Evolutionary conservation across 176 grass and related monocot species (phyloP), one percentile per base, ranked within the genome.

Genomic region (Raddia distichophylla): DNA sequence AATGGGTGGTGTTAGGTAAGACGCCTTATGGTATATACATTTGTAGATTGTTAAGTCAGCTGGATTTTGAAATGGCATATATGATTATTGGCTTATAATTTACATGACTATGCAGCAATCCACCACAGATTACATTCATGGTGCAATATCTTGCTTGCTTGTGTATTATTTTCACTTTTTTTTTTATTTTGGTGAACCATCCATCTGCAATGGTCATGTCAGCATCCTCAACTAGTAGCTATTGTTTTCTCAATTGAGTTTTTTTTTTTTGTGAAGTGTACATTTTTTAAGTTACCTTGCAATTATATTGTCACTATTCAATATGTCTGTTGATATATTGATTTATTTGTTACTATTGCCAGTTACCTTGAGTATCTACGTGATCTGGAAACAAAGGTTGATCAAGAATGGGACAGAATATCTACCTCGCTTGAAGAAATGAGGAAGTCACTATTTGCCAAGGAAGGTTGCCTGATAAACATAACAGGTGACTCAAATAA

Each of bases 331-430:
- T 83, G 17, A 67, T 22, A 76, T 88, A 48, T 76, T 85, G 18
- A 46, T 86, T 75, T 78, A 43, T 85, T 11, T 94, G 8, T 77
- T 83, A 13, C 72, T 84, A 45, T 79, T 84, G 67, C 37, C 66
- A 99, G 93, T 86, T 99, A 99, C 83, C 92, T 99, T 51, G 93
- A 99, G 80, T 95, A 95, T 79, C 59, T 99, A 82, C 86, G 88
- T 67, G 93, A 95, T 49, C 90, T 99, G 62, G 93, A 99, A 74
- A 95, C 81, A 52, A 95, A 61, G 76, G 72, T 99, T 67, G 93
- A 99, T 86, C 86, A 95, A 90, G 93, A 99, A 69, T 99, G 96
- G 96, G 96, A 90, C 66, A 94, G 64, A 82, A 95, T 99, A 85
- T 89, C 96, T 83, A 75, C 69, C 60, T 93, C 96, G 19, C 90